Conservation (phyloP, 768 basidiomycete genomes). For the Steccherinum ochraceum region DNA sequence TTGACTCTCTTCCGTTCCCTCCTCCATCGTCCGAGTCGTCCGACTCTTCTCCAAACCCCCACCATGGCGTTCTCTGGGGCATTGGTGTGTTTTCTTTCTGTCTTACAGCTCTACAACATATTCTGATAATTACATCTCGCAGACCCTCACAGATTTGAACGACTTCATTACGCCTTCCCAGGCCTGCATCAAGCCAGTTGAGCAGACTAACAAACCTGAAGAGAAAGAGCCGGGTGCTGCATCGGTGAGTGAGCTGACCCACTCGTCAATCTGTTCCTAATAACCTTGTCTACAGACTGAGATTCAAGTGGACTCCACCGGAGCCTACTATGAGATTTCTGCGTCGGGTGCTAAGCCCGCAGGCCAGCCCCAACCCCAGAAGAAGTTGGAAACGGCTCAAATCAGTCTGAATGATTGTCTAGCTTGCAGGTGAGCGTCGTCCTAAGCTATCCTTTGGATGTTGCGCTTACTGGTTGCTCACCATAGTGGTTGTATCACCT, state of each 20-base stretch:
- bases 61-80: slow-evolving; percentile 85
- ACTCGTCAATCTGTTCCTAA: neutral
- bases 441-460: neutral
- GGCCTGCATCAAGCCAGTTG: slow-evolving; percentile 95
- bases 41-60: slow-evolving; percentile 1
- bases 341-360: slow-evolving; percentile 21
- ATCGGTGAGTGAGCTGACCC: slow-evolving; percentile 25
- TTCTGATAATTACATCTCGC: neutral
- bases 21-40: neutral
- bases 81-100: slow-evolving; percentile 42
- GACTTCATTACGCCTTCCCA: slow-evolving; percentile 97
- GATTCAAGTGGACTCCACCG: slow-evolving; percentile 81
- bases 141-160: slow-evolving; percentile 92
- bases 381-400: slow-evolving; percentile 87
- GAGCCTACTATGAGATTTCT: slow-evolving; percentile 83
- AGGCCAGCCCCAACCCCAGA: slow-evolving; percentile 20
- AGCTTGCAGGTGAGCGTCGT: slow-evolving; percentile 79
- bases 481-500: slow-evolving; percentile 92
- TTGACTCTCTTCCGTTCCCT: neutral
- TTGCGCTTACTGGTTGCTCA: neutral
- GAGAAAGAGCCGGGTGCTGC: slow-evolving; percentile 35
- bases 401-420: slow-evolving; percentile 97
- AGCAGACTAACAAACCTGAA: slow-evolving; percentile 42
- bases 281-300: slow-evolving; percentile 59
- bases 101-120: neutral